Evolutionary conservation across 306 rosid species (phyloP).

Genomic region (Alnus rubra): DNA sequence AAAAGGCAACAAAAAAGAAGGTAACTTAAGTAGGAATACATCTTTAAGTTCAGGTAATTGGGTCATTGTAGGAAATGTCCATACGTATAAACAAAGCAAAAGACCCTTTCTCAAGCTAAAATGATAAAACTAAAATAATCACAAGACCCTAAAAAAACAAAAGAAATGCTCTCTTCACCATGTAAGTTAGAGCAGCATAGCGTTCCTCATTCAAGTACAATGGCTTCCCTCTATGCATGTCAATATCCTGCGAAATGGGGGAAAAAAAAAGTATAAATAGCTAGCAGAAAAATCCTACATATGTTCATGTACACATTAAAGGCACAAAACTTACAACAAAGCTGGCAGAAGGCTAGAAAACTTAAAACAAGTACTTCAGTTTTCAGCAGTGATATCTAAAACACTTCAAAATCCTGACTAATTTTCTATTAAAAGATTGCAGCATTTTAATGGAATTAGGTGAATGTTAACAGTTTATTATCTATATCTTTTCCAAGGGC

Average conservation of each 20-base stretch:
- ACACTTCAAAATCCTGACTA: not conserved
- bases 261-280: not conserved
- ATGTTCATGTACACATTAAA: slow-evolving; percentile 3
- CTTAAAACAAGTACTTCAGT: slow-evolving; percentile 4
- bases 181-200: slow-evolving; percentile 81
- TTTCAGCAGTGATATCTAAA: slow-evolving; percentile 11
- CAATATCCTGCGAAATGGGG: slow-evolving; percentile 59
- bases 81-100: not conserved
- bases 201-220: slow-evolving; percentile 87
- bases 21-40: not conserved
- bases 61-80: not conserved
- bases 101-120: not conserved
- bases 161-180: slow-evolving; percentile 51
- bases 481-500: not conserved
- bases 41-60: not conserved
- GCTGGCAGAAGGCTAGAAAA: not conserved
- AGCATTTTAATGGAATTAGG: not conserved
- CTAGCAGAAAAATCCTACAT: not conserved
- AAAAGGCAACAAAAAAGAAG: not conserved
- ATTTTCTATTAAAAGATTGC: slow-evolving; percentile 6
- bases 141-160: not conserved
- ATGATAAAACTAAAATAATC: slow-evolving; percentile 10
- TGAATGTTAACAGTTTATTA: not conserved
- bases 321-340: slow-evolving; percentile 2
- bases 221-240: slow-evolving; percentile 90